A percentile compares a stretch with the other conserved stretches of the same genome.
Evolutionary conservation across 2,329 filamentous ascomycete genomes (phyloP).

Genomic region (Hypoxylon sp.): DNA sequence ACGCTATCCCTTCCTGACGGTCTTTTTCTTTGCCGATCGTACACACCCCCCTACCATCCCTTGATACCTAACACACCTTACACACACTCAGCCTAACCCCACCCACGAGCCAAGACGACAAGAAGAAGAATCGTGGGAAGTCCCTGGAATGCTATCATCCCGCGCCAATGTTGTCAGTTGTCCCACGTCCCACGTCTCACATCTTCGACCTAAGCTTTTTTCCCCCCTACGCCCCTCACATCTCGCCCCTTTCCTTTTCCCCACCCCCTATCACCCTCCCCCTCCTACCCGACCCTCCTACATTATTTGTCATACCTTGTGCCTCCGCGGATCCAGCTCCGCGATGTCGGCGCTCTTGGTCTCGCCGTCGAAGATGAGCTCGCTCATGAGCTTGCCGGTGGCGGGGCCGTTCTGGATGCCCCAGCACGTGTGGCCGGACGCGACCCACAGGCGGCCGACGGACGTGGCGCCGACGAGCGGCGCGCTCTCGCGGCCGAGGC

Average conservation of each 20-base stretch:
- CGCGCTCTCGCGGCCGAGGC: constrained; percentile 68
- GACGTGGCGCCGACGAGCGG: constrained; percentile 83
- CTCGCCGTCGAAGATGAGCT: constrained; percentile 79
- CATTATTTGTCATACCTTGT: constrained; percentile 61
- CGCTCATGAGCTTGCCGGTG: constrained; percentile 84
- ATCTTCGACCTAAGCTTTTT: constrained; percentile 6
- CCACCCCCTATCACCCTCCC: not conserved
- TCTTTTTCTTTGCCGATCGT: constrained; percentile 13
- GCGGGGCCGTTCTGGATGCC: constrained; percentile 95
- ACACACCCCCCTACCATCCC: not conserved
- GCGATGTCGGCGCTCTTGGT: constrained; percentile 75
- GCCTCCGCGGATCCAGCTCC: constrained; percentile 74
- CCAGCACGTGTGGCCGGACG: constrained; percentile 96
- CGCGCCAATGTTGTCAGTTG: constrained; percentile 34
- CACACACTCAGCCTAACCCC: constrained; percentile 22
- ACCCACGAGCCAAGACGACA: constrained; percentile 28
- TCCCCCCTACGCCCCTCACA: not conserved
- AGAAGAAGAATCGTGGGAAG: constrained; percentile 7
- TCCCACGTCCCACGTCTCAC: constrained; percentile 18
- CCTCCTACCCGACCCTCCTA: constrained; percentile 5
- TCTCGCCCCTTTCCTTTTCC: not conserved
- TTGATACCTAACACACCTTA: constrained; percentile 3
- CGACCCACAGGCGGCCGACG: constrained; percentile 80
- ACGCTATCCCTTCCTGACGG: constrained; percentile 21
- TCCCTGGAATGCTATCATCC: constrained; percentile 16